Evolutionary conservation across 2,329 filamentous ascomycete genomes (phyloP).

Genomic region (Leptosphaerulina australis): DNA sequence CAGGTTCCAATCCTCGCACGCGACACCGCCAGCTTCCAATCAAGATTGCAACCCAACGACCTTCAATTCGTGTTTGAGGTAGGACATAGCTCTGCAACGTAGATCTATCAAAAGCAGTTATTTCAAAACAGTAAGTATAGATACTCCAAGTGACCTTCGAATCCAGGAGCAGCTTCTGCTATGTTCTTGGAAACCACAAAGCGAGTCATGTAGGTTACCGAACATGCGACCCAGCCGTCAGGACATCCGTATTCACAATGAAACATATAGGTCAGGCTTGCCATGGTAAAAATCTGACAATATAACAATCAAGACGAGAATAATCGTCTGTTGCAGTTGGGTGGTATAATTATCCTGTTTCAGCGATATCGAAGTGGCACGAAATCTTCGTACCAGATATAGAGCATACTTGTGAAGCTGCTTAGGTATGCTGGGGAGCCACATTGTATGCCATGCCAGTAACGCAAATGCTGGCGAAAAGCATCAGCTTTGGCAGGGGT

Average conservation of each 20-base stretch:
- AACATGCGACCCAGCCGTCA: conserved; percentile 4
- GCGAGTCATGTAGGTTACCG: background rate
- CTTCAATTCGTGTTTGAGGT: background rate
- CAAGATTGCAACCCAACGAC: conserved; percentile 9
- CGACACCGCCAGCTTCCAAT: conserved; percentile 11
- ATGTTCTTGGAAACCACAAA: background rate
- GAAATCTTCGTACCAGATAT: too few species aligned
- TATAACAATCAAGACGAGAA: too few species aligned
- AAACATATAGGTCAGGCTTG: background rate
- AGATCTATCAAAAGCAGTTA: background rate
- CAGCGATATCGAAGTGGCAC: too few species aligned
- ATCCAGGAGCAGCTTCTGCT: background rate
- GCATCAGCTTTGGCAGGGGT: too few species aligned
- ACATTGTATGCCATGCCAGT: too few species aligned
- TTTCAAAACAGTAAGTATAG: background rate
- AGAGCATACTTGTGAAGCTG: too few species aligned
- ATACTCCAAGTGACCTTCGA: background rate
- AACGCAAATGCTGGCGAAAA: too few species aligned
- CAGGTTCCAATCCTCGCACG: conserved; percentile 15
- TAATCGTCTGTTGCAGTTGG: too few species aligned
- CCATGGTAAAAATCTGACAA: too few species aligned
- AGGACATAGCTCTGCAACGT: background rate
- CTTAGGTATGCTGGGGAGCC: too few species aligned
- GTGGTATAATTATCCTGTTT: too few species aligned
- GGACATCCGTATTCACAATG: conserved; percentile 6